Conservation (phyloP, 192 early-diverging fungal genomes). For the Jimgerdemannia lactiflua region DNA sequence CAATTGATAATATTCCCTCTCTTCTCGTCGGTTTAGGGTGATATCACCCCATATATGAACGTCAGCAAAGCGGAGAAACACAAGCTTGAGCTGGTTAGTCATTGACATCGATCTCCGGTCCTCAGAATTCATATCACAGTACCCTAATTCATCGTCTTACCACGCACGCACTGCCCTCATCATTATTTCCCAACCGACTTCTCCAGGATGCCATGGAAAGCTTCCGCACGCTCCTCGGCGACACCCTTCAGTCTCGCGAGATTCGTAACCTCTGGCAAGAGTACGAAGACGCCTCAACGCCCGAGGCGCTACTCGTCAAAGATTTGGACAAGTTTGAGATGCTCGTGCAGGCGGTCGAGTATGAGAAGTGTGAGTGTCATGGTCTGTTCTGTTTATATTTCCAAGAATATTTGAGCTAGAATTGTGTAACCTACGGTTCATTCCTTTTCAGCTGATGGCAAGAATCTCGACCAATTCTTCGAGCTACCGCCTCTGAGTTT, state of each 20-base stretch:
- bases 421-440: not conserved
- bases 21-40: slow-evolving; percentile 49
- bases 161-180: not conserved
- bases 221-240: slow-evolving; percentile 55
- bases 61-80: slow-evolving; percentile 79
- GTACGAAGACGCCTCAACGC: slow-evolving; percentile 73
- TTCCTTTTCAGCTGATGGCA: not conserved
- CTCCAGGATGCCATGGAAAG: slow-evolving; percentile 58
- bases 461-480: slow-evolving; percentile 53
- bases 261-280: slow-evolving; percentile 80
- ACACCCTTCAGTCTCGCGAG: slow-evolving; percentile 58
- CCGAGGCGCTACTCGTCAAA: slow-evolving; percentile 80
- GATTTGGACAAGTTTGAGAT: slow-evolving; percentile 98
- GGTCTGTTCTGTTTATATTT: not conserved
- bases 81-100: slow-evolving; percentile 55
- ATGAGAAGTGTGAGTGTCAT: slow-evolving; percentile 66
- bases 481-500: slow-evolving; percentile 78
- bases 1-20: too few species aligned
- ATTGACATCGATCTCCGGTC: not conserved
- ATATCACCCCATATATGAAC: slow-evolving; percentile 85
- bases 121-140: not conserved
- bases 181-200: not conserved
- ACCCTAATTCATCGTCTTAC: not conserved
- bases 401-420: not conserved
- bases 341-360: slow-evolving; percentile 90